Conservation (phyloP, 2,329 filamentous ascomycete species). For the Penicillium aurantiogriseum region DNA sequence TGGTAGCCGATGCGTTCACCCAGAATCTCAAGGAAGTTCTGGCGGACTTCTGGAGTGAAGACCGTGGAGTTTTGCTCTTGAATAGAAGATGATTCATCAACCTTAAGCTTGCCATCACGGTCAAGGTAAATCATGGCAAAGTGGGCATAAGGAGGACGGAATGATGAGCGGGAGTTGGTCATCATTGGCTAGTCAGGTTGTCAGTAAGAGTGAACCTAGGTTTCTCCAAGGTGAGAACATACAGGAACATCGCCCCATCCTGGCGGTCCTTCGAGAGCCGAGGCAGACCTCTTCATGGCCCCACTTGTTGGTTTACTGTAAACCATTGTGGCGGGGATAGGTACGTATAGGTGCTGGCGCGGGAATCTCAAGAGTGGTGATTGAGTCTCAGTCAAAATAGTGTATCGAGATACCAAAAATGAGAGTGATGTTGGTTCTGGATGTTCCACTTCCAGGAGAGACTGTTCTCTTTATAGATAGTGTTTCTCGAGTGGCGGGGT, state of each 20-base stretch:
- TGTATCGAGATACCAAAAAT: neutral
- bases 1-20: conserved; percentile 32
- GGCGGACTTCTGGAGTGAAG: conserved; percentile 36
- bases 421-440: neutral
- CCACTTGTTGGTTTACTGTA: conserved; percentile 27
- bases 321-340: conserved; percentile 27
- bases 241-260: conserved; percentile 35
- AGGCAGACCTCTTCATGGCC: conserved; percentile 33
- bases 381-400: neutral
- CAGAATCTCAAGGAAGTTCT: conserved; percentile 37
- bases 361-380: neutral
- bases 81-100: conserved; percentile 36
- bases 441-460: neutral
- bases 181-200: conserved; percentile 28
- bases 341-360: neutral
- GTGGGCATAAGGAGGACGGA: conserved; percentile 33
- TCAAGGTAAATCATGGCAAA: conserved; percentile 41
- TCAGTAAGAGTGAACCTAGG: conserved; percentile 1
- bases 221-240: conserved; percentile 2
- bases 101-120: conserved; percentile 33
- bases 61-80: conserved; percentile 31
- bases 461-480: conserved; percentile 11
- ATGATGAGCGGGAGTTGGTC: conserved; percentile 22
- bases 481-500: conserved; percentile 1
- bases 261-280: conserved; percentile 27